Evolutionary conservation across 164 flowering plant genomes (phyloP), one percentile per base, ranked within the genome.

Genomic region (Berberis thunbergii): DNA sequence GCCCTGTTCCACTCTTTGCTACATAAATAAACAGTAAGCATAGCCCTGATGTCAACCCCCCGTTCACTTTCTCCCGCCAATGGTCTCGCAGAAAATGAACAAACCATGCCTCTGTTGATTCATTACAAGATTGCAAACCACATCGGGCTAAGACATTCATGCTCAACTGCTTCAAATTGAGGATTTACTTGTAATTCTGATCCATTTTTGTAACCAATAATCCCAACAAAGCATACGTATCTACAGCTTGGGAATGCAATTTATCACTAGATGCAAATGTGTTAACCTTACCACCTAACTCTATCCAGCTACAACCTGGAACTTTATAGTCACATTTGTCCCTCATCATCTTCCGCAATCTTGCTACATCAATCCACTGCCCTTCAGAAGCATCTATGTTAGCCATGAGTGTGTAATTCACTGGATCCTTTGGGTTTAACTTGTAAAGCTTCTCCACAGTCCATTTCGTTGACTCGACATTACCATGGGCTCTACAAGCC

Each of bases 281-380:
- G 49, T 74, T 76, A 71, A 76, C 61, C 49, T 70, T 55, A 56
- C 83, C 78, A 52, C 71, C 72, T 64, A 75, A 67, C 63, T 83
- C 83, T 46, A 70, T 52, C 90, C 91, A 83, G 74, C 95, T 87
- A 68, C 78, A 82, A 48, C 90, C 90, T 0, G 87, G 82, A 45
- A 75, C 65, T 72, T 83, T 83, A 9, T 63, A 6, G 41, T 56
- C 64, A 64, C 83, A 77, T 45, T 13, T 64, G 11, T 71, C 70
- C 66, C 73, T 75, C 81, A 80, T 80, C 73, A 64, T 54, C 65
- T 80, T 75, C 9, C 84, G 77, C 1, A 80, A 56, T 60, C 66
- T 76, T 12, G 81, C 82, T 45, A 79, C 89, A 57, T 80, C 80
- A 46, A 8, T 8, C 92, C 92, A 90, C 46, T 53, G 12, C 49